Base-by-base conservation (phyloP, 2,329 filamentous ascomycete species). In the Trichoderma polysporum region DNA sequence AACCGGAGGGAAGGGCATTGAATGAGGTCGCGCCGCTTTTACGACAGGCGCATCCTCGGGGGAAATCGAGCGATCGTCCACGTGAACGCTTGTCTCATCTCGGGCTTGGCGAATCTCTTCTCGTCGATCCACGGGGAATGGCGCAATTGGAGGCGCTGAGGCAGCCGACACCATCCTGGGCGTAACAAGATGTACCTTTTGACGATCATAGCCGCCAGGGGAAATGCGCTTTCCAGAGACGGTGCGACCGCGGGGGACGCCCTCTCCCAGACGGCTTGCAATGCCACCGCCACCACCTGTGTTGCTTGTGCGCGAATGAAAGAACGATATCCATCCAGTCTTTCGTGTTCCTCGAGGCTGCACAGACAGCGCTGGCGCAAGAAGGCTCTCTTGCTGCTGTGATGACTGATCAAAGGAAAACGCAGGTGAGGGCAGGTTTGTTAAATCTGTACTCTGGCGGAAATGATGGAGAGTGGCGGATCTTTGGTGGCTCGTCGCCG, bases 401-500 rank as follows among this genome's bases (percentile, higher is more conserved):
- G 75, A 74, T 33, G 75, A 75, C 66, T 79, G 75, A 68, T 81
- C 76, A 58, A 79, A 77, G 13, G 77, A 78, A 62, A 76, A 74
- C 35, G 74, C 76, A n/a, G 71, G 70, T 27, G 74, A 63, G 3
- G 39, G 22, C 52, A 58, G 45, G 59, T 71, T 71, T 31, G 73
- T 66, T 22, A 74, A 59, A 29, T 75, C 72, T 27, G 73, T 70
- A 65, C 76, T 72, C 17, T 76, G 74, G 62, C 79, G 76, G 31
- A 80, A 76, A 68, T 88, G 85, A 71, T 91, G 87, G 31, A 92
- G 79, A 1, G 90, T 92, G 37, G 87, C 88, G 53, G 90, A 91
- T 72, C 91, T 85, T 75, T 94, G 90, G 74, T 93, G 91, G 76
- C 91, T 93, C 19, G 91, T 94, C 53, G 90, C 90, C 61, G 91